Base-by-base conservation (phyloP, 108 stramenopile genomes). In the Mayamaea pseudoterrestris region DNA sequence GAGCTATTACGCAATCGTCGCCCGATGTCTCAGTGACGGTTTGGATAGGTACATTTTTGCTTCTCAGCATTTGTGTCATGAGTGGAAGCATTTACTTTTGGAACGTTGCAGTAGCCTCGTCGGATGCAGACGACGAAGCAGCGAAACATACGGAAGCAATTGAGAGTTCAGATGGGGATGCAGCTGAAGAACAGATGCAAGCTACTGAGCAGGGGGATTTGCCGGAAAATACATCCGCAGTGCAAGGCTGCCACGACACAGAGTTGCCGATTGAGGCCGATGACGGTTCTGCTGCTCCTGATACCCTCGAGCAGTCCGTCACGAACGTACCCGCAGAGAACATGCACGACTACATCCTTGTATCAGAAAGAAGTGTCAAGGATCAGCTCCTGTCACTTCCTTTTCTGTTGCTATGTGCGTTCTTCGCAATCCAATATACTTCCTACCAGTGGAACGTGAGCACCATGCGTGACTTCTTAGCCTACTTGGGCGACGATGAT, bases 401-500 rank as follows among this genome's bases (percentile, higher is more conserved):
- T 20, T 66, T 57, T 35, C 8, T 68, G 3, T 31, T 49, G 14
- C 20, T 69, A 30, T 35, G n/a, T 5, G 12, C 49, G 13, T 69
- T 65, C 41, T 73, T 64, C 50, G 24, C 67, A 2, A 48, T 68
- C 40, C 67, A 69, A 39, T 22, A 41, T n/a, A 25, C 48, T 0
- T 24, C 41, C 1, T 69, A 65, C 34, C n/a, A 30, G 3, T 73
- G 26, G 21, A 55, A 21, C 0, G 36, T 73, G 3, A 68, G 63
- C 2, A 65, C 66, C 9, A 44, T 67, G 35, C 46, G 63, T 23
- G 60, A 60, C 24, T 69, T 65, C 35, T 52, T 73, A 18, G 54
- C 50, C 9, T 50, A 52, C 29, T 35, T 69, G 30, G 72, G 72
- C 9, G 67, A 73, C 40, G 60, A 68, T 39, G 56, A 62, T 18